Evolutionary conservation across 148 eudicot genomes (phyloP).

Genomic region (Chenopodium suecicum): DNA sequence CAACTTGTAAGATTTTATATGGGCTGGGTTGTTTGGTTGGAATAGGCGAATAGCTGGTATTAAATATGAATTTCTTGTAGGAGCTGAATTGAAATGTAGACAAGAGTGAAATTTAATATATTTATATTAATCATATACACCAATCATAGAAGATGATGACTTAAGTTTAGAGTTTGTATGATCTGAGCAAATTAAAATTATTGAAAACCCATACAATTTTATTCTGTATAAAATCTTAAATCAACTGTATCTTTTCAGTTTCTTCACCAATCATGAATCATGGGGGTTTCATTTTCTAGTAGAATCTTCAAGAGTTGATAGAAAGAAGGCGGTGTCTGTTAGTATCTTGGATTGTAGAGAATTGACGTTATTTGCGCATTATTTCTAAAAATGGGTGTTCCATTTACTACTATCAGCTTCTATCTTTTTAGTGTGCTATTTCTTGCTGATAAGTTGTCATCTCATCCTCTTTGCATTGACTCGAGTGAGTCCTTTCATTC

Average conservation of each 20-base stretch:
- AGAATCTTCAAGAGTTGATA: background rate
- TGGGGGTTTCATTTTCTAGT: background rate
- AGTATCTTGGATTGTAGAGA: background rate
- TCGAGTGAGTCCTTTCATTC: conserved; percentile 28
- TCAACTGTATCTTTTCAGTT: background rate
- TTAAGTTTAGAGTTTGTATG: background rate
- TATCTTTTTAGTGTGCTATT: conserved; percentile 23
- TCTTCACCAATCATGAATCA: too few species aligned
- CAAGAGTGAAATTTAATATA: conserved; percentile 4
- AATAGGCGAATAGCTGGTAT: background rate
- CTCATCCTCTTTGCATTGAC: conserved; percentile 30
- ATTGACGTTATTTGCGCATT: background rate
- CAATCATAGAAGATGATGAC: conserved; percentile 21
- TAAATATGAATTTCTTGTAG: conserved; percentile 2
- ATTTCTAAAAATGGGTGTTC: conserved; percentile 15
- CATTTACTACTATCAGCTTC: conserved; percentile 10
- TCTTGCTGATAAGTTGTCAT: conserved; percentile 17
- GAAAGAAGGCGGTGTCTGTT: background rate
- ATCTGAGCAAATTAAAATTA: background rate
- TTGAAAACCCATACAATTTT: background rate
- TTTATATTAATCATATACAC: background rate
- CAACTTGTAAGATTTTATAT: conserved; percentile 12
- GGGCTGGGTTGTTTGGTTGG: too few species aligned
- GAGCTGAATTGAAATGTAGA: conserved; percentile 29
- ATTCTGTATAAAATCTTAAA: background rate